phyloP scores from a whole-genome alignment of 176 grass and related monocot species.

The sorghum (Sorghum bicolor) region Sorghum_bicolor_NCBIv3 NC_012876.2:63814501-63815000 shows the following conservation, averaged over 20 bases:
- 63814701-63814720: conserved; percentile 29
- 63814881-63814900: not conserved
- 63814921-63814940: not conserved
- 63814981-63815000: no score
- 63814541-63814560: not conserved
- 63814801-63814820: not conserved
- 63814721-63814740: not conserved
- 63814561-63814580: conserved; percentile 21
- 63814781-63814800: not conserved
- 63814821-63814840: not conserved
- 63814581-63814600: conserved; percentile 39
- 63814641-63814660: conserved; percentile 15
- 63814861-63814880: not conserved
- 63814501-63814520: conserved; percentile 13
- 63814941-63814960: not conserved
- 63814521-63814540: conserved; percentile 2
- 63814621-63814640: conserved; percentile 16
- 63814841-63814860: not conserved
- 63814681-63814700: conserved; percentile 34
- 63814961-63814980: no score
- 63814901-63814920: not conserved
- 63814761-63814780: not conserved
- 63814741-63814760: not conserved
- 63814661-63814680: conserved; percentile 37
- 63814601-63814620: conserved; percentile 34